These are phyloP conservation scores for Stramenopiles sp. DNA, from an alignment of 352 stramenopile genomes.

Conservation along the genomic window DNA sequence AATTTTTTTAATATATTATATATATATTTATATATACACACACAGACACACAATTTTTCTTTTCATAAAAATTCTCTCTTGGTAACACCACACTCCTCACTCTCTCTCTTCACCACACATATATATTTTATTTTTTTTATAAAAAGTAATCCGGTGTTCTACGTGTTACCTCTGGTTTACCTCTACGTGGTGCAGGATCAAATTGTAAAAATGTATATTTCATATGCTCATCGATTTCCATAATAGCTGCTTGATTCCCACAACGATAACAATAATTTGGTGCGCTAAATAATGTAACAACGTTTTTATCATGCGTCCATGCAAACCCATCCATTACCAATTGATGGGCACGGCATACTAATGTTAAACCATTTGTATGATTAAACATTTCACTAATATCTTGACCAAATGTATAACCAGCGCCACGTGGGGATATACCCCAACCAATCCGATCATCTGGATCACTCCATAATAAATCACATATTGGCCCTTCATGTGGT, in stretches of 20 bases:
- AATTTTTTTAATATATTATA: not conserved
- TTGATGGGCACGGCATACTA: constrained; percentile 60
- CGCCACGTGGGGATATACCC: constrained; percentile 55
- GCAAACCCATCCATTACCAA: constrained; percentile 81
- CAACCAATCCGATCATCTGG: constrained; percentile 55
- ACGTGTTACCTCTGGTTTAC: constrained; percentile 59
- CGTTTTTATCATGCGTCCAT: constrained; percentile 64
- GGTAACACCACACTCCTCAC: too few relatives aligned
- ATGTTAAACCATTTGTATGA: constrained; percentile 54
- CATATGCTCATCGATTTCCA: constrained; percentile 75
- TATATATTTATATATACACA: not conserved
- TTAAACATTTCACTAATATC: constrained; percentile 67
- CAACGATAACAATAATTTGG: constrained; percentile 84
- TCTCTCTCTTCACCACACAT: too few relatives aligned
- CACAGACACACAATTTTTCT: constrained; percentile 6
- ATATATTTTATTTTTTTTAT: constrained; percentile 26
- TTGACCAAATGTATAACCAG: constrained; percentile 57
- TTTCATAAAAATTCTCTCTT: not conserved
- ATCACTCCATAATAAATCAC: constrained; percentile 60
- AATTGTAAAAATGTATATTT: constrained; percentile 65
- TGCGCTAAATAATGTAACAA: constrained; percentile 73
- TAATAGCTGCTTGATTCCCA: constrained; percentile 82
- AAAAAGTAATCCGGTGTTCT: constrained; percentile 71
- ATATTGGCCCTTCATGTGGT: constrained; percentile 58
- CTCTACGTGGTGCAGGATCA: constrained; percentile 57